Base-by-base conservation (phyloP, 768 basidiomycete species). In the Macrolepiota albuminosa region DNA sequence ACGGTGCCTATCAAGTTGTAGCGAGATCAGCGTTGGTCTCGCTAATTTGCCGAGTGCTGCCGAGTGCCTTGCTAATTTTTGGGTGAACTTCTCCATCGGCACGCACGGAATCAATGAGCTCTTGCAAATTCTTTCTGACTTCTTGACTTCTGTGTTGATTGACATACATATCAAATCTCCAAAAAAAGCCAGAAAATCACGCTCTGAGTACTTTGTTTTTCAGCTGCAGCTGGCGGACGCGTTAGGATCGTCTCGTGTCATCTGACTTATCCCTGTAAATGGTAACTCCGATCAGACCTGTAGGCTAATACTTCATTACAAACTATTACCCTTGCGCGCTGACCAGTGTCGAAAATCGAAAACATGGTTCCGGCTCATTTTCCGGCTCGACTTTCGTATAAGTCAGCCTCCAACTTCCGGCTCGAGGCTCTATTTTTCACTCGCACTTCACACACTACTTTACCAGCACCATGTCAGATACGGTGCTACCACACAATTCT, bases 381-480 rank as follows among this genome's bases (percentile, higher is more conserved):
- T 18, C 37, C 53, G 37, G 6, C 52, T 39, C 36, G 51, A 37
- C 26, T 54, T 29, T 40, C 29, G 53, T 40, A 54, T 54, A 29
- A 54, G 54, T 54, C 54, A 54, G 53, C 54, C 45, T 37, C 37
- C 26, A 50, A 60, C 39, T 18, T 3, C 14, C 4, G 21, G 4
- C 26, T 9, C 11, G 36, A 45, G 14, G 36, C 29, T 21, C 21
- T 26, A 36, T 24, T 16, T 18, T 59, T 6, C 26, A 14, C 16
- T 53, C 13, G 14, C 14, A 3, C 13, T 18, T 13, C n/a, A 3
- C 54, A 42, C 24, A 11, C 29, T 29, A 24, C 47, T 18, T 54
- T 3, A 39, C 24, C 10, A 21, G n/a, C 18, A 31, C 45, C 24
- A 60, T 58, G 64, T 46, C 64, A 9, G 53, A 57, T 33, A 48